A percentile compares a stretch with the other conserved stretches of the same genome.
Conservation (phyloP, 495 filamentous ascomycete genomes). For the Gamarada debralockiae region DNA sequence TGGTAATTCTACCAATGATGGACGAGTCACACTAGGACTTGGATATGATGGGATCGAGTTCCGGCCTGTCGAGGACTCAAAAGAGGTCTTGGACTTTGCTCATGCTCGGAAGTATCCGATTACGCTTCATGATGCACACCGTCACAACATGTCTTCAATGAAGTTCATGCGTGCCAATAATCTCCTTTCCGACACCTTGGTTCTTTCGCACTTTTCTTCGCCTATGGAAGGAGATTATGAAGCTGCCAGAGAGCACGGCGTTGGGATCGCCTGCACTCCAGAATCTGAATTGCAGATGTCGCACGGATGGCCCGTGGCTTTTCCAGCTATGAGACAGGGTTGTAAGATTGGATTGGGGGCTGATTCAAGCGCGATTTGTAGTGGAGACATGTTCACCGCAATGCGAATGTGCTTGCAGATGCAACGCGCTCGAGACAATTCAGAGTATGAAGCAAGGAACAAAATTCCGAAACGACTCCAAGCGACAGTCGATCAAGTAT, state of each 20-base stretch:
- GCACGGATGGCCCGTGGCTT: conserved; percentile 8
- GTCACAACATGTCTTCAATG: conserved; percentile 1
- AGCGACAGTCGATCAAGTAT: conserved; percentile 5
- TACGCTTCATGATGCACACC: conserved; percentile 2
- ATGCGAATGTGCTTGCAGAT: conserved; percentile 10
- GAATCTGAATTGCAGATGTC: conserved; percentile 11
- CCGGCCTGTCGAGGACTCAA: conserved; percentile 5
- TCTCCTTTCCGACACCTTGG: conserved; percentile 6
- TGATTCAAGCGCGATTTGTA: conserved; percentile 11
- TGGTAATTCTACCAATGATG: conserved; percentile 4
- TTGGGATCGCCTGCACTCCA: conserved; percentile 3
- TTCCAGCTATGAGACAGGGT: conserved; percentile 5
- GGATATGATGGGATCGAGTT: conserved; percentile 8
- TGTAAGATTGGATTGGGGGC: conserved; percentile 6
- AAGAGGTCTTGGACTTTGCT: conserved; percentile 5
- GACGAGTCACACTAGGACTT: conserved; percentile 5
- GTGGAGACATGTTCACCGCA: conserved; percentile 3
- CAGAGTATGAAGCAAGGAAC: not conserved
- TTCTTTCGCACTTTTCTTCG: not conserved
- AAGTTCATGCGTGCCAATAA: conserved; percentile 2
- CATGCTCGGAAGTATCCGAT: conserved; percentile 1
- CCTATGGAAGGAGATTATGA: not conserved
- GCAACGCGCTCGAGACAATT: conserved; percentile 3
- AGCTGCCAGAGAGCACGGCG: conserved; percentile 8
- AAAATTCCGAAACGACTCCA: conserved; percentile 6